A percentile compares a stretch with the other conserved stretches of the same genome.
Evolutionary conservation across 208 protist genomes (phyloP).

Genomic region (Phytomonas sp.): DNA sequence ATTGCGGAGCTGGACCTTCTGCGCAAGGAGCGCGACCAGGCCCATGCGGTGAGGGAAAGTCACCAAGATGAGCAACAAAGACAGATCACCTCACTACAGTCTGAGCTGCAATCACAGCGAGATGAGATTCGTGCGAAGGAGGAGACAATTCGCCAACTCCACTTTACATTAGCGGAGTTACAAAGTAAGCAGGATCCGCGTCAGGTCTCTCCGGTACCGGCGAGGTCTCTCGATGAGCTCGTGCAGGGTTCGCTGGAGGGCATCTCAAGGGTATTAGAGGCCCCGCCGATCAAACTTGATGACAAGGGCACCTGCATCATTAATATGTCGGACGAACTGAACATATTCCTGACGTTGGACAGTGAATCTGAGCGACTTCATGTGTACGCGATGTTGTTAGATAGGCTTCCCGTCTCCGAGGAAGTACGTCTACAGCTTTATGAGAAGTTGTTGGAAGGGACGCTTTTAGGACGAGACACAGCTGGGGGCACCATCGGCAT

Average conservation of each 20-base stretch:
- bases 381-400: constrained; percentile 69
- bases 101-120: constrained; percentile 18
- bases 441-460: constrained; percentile 60
- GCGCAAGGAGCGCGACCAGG: constrained; percentile 33
- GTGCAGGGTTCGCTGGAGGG: constrained; percentile 14
- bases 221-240: constrained; percentile 17
- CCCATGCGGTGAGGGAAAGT: constrained; percentile 16
- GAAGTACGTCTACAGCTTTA: constrained; percentile 40
- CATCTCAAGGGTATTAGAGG: constrained; percentile 21
- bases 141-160: constrained; percentile 11
- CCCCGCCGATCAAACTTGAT: constrained; percentile 31
- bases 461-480: constrained; percentile 72
- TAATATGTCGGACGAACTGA: constrained; percentile 21
- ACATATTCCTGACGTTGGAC: constrained; percentile 71
- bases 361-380: constrained; percentile 49
- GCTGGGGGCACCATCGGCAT: constrained; percentile 68
- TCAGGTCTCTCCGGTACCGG: not conserved
- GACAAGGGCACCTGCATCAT: constrained; percentile 63
- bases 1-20: constrained; percentile 47
- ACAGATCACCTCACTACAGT: constrained; percentile 28
- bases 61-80: constrained; percentile 27
- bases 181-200: not conserved
- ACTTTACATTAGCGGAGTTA: not conserved
- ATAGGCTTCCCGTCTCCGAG: constrained; percentile 31
- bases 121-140: constrained; percentile 14